Evolutionary conservation across 2,329 filamentous ascomycete genomes (phyloP).

Genomic region (Paraphoma chrysanthemicola): DNA sequence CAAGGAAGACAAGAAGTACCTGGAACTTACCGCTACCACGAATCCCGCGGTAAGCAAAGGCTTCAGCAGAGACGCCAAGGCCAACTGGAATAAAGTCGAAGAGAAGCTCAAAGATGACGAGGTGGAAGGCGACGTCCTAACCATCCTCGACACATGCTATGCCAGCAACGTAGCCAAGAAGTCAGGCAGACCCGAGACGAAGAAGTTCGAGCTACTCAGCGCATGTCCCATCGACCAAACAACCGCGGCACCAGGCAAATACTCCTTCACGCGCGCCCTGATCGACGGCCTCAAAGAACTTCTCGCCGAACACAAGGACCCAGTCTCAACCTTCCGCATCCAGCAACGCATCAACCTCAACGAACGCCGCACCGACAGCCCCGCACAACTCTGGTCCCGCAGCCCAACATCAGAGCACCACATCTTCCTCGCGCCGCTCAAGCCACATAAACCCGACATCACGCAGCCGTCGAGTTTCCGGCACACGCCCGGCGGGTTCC

Average conservation of each 20-base stretch:
- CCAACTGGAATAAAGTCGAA: constrained; percentile 46
- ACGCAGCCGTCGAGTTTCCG: constrained; percentile 10
- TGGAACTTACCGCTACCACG: constrained; percentile 34
- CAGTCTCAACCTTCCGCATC: constrained; percentile 40
- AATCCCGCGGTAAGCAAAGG: constrained; percentile 22
- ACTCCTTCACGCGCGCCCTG: constrained; percentile 45
- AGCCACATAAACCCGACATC: constrained; percentile 10
- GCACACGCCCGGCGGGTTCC: constrained; percentile 29
- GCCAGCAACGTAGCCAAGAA: constrained; percentile 42
- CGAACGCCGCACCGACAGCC: constrained; percentile 30
- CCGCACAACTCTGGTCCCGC: constrained; percentile 36
- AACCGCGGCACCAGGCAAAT: constrained; percentile 35
- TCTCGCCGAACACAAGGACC: constrained; percentile 23
- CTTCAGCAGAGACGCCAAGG: constrained; percentile 32
- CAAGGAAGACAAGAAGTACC: constrained; percentile 21
- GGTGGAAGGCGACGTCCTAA: constrained; percentile 44
- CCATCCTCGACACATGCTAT: constrained; percentile 50
- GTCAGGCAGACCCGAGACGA: constrained; percentile 25
- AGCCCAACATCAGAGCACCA: constrained; percentile 30
- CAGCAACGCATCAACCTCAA: constrained; percentile 36
- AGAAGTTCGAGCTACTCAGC: constrained; percentile 43
- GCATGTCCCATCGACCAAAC: constrained; percentile 36
- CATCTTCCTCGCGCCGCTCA: constrained; percentile 40
- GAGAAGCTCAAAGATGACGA: constrained; percentile 32
- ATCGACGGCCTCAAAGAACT: constrained; percentile 39